Evolutionary conservation across 805 yeast species (phyloP).

Genomic region (Candida golubevii): DNA sequence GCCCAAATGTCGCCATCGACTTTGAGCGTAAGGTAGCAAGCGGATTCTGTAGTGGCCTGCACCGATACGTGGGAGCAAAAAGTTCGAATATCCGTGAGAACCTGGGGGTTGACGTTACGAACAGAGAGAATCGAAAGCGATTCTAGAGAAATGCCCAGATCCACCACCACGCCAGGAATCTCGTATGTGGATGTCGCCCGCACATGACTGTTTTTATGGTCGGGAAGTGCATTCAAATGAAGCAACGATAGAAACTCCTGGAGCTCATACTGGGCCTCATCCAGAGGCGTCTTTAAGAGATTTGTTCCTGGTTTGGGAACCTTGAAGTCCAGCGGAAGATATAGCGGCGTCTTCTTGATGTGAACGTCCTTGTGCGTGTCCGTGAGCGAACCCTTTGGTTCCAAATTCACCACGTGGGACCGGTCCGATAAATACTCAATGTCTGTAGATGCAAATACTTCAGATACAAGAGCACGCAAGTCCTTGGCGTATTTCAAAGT

Average conservation of each 20-base stretch:
- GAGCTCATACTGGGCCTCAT: conserved; percentile 3
- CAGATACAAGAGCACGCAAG: conserved; percentile 4
- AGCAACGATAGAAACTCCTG: conserved; percentile 14
- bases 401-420: neutral
- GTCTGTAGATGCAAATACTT: conserved; percentile 6
- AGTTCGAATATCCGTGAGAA: conserved; percentile 3
- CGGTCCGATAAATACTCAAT: conserved; percentile 2
- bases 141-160: neutral
- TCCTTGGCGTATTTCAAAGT: conserved; percentile 8
- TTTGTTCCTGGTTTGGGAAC: neutral
- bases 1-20: neutral
- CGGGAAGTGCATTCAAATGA: conserved; percentile 14
- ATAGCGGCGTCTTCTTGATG: neutral
- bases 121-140: neutral
- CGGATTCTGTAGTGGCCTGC: conserved; percentile 7
- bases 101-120: conserved; percentile 3
- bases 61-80: conserved; percentile 5
- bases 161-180: neutral
- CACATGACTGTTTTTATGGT: conserved; percentile 8
- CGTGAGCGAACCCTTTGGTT: neutral
- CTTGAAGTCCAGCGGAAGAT: neutral
- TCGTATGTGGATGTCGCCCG: conserved; percentile 11
- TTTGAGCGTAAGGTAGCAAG: conserved; percentile 1
- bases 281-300: neutral
- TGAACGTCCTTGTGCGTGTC: neutral